Conservation (phyloP, 1,284 basidiomycete species). For the Heterobasidion occidentale region DNA sequence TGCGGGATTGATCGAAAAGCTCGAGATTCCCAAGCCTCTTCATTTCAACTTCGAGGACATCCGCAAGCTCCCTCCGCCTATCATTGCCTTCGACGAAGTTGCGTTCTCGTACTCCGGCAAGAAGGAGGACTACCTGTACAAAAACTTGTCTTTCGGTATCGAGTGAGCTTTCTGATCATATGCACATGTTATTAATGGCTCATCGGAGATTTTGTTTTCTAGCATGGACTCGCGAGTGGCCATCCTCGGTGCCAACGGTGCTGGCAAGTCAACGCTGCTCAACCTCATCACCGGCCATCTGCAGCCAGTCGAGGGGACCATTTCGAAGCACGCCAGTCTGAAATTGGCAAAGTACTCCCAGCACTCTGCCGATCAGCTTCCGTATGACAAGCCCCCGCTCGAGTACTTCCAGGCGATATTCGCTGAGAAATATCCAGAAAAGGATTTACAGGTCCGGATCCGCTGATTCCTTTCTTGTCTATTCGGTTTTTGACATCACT, state of each 20-base stretch:
- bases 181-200: not conserved
- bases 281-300: conserved; percentile 88
- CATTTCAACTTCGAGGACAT: conserved; percentile 97
- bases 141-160: conserved; percentile 89
- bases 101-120: conserved; percentile 93
- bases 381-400: conserved; percentile 88
- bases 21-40: conserved; percentile 67
- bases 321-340: conserved; percentile 83
- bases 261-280: conserved; percentile 95
- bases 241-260: conserved; percentile 97
- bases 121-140: conserved; percentile 83
- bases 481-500: conserved; percentile 1
- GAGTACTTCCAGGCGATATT: conserved; percentile 91
- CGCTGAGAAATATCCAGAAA: conserved; percentile 85
- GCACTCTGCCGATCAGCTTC: conserved; percentile 97
- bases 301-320: conserved; percentile 77
- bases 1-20: conserved; percentile 92
- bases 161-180: conserved; percentile 47
- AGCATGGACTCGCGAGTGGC: conserved; percentile 95
- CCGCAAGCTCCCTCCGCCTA: conserved; percentile 90
- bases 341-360: conserved; percentile 98
- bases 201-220: not conserved
- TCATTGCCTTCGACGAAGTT: conserved; percentile 92
- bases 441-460: conserved; percentile 61
- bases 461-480: conserved; percentile 5